Evolutionary conservation across 1,284 basidiomycete species (phyloP), one percentile per base, ranked within the genome.

Genomic region (Amylostereum chailletii): DNA sequence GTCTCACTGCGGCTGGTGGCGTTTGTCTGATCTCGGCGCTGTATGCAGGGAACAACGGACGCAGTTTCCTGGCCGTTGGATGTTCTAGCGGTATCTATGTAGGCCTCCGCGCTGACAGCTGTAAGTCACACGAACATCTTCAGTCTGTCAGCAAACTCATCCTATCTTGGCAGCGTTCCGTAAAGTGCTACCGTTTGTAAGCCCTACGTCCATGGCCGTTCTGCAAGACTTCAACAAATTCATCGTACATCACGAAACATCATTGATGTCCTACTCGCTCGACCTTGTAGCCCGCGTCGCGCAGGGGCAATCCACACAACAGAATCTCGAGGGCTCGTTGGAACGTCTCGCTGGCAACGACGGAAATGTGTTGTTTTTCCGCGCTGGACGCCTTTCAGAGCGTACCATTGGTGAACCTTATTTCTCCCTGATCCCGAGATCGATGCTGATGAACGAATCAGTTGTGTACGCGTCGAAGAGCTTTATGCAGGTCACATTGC

Each of bases 381-480:
- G 72, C 46, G 72, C 77, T 36, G 73, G 81, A 3, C 69, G 68
- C 36, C 62, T 85, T 36, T 72, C 69, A 11, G 71, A 71, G 37
- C 72, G 75, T 39, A 71, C 74, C 2, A 61, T 86, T 37, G 57
- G 84, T 86, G 55, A 59, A 65, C 62, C 7, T 43, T 32, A n/a
- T 51, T 43, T 5, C 49, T 45, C n/a, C 34, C 1, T 27, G 19
- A 19, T 34, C 32, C 11, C 5, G 30, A n/a, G 42, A 26, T 42
- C n/a, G 2, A 38, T 41, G 33, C 40, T 45, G 4, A 8, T 46
- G 30, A 19, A 19, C 19, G 19, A 19, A 38, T 29, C 50, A 89
- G 87, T 90, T 40, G 70, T 86, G 29, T 89, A 81, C 63, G 77
- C 77, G 5, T 68, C 75, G 32, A 88, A 83, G 65, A 73, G 72